Evolutionary conservation across 441 rosid genomes (phyloP).

Genomic region (Pelargonium citronellum): DNA sequence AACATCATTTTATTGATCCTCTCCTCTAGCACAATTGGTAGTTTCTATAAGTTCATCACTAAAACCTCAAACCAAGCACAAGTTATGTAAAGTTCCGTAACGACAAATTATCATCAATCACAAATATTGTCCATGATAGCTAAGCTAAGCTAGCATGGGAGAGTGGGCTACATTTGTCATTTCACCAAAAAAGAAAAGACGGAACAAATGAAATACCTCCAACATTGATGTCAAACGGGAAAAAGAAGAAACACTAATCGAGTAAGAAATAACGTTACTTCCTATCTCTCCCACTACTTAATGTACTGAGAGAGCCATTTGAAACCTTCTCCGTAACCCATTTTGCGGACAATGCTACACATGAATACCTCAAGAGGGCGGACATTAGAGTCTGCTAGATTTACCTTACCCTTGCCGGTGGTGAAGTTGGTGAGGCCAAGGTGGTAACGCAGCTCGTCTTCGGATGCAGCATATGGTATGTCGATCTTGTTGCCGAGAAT

Average conservation of each 20-base stretch:
- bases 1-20: background rate
- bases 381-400: conserved; percentile 16
- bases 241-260: background rate
- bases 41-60: background rate
- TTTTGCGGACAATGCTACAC: conserved; percentile 19
- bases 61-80: background rate
- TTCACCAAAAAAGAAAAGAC: conserved; percentile 4
- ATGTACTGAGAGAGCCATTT: conserved; percentile 20
- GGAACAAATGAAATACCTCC: conserved; percentile 15
- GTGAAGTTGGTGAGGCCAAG: conserved; percentile 21
- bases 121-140: background rate
- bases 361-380: conserved; percentile 20
- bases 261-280: background rate
- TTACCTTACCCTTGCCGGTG: conserved; percentile 17
- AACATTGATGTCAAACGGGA: conserved; percentile 12
- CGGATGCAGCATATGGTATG: conserved; percentile 15
- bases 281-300: conserved; percentile 12
- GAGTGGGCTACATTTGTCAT: conserved; percentile 6
- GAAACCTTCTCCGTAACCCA: conserved; percentile 20
- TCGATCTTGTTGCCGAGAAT: conserved; percentile 16
- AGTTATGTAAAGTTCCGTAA: background rate
- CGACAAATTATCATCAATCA: conserved; percentile 2
- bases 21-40: background rate
- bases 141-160: conserved; percentile 2
- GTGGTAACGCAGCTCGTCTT: conserved; percentile 19